Evolutionary conservation across 495 filamentous ascomycete genomes (phyloP), one percentile per base, ranked within the genome.

Genomic region (Beverwykella pulmonaria): DNA sequence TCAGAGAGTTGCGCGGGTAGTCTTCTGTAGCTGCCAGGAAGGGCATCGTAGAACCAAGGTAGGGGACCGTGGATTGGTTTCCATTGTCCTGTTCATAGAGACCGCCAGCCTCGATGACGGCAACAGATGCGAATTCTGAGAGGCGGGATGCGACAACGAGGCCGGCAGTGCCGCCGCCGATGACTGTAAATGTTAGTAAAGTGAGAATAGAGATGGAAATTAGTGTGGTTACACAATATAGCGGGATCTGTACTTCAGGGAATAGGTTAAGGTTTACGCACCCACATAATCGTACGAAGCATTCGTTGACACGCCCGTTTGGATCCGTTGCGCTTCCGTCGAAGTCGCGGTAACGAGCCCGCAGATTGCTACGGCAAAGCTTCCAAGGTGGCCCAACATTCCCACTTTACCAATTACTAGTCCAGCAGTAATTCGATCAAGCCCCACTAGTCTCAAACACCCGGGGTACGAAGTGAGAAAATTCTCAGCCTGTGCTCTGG

Each of bases 121-220:
- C 67, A 29, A 70, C 67, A 22, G 53, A 54, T 17, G 47, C 60
- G 27, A 20, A 25, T 15, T 46, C 62, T 20, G 62, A 19, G 12
- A 70, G 63, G 22, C 67, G 61, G 23, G 32, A 23, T n/a, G 67
- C 67, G 1, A 70, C 22, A n/a, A 48, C 46, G 12, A 62, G 39
- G 3, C 60, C 69, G 19, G 71, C 71, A 26, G 65, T 68, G 26
- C 71, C 71, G 46, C 71, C 71, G 15, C 73, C 73, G 48, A 75
- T 54, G 23, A 73, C 61, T 56, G 25, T 22, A 17, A 30, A 48
- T 29, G 53, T 53, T 29, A 39, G 53, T 57, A 57, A 34, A 34
- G 32, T 34, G 32, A 34, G 32, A 5, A 34, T 34, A 34, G 32
- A 5, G 25, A 25, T 53, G 50, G 50, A 17, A 53, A 53, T 29